These are phyloP conservation scores for Herpetospermum pedunculosum DNA, from an alignment of 306 rosid species.

Conservation along the genomic window DNA sequence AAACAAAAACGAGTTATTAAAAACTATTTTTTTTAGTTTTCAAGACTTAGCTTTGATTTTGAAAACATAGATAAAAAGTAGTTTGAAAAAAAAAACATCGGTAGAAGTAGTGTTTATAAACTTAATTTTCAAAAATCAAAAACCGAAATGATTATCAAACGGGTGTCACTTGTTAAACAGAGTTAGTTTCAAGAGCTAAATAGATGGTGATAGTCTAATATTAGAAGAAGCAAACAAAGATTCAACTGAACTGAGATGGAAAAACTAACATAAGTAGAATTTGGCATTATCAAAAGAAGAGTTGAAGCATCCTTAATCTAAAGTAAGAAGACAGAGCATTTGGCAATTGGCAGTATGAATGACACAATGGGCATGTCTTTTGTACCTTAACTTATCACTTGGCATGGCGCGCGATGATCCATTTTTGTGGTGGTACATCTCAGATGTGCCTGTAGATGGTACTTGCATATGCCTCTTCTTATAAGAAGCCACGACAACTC, in stretches of 20 bases:
- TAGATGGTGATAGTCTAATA: background rate
- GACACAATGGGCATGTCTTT: background rate
- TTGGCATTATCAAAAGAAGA: background rate
- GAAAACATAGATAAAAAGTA: no score
- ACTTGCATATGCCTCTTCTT: slow-evolving; percentile 10
- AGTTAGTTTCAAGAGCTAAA: background rate
- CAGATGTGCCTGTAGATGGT: background rate
- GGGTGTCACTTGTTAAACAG: background rate
- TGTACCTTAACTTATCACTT: slow-evolving; percentile 19
- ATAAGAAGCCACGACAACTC: slow-evolving; percentile 12
- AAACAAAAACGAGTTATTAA: no score
- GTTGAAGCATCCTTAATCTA: background rate
- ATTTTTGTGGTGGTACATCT: background rate
- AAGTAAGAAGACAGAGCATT: background rate
- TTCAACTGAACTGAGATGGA: background rate
- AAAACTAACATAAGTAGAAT: background rate
- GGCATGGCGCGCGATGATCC: slow-evolving; percentile 4
- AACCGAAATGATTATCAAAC: no score
- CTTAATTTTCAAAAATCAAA: no score
- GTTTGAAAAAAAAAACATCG: no score
- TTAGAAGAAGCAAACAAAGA: background rate
- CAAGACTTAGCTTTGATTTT: no score
- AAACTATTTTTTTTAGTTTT: no score
- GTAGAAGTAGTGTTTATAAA: no score
- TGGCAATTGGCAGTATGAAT: background rate